These are phyloP conservation scores for Trichoderma sp. DNA, from an alignment of 2,329 filamentous ascomycete genomes.

Conservation along the genomic window DNA sequence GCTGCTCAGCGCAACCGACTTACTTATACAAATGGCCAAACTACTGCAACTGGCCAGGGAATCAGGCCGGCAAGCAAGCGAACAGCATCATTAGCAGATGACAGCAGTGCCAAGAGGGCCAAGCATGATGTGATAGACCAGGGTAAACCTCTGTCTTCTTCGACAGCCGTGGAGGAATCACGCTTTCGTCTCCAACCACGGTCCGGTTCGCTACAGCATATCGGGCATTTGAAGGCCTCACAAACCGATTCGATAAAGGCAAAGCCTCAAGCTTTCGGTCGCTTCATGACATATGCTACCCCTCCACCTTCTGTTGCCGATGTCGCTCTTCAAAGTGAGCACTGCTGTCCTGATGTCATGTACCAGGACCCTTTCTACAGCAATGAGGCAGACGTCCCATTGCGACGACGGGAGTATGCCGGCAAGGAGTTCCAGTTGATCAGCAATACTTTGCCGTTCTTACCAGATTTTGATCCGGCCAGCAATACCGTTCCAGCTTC, in stretches of 20 bases:
- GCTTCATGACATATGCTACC: conserved; percentile 34
- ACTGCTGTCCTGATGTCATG: conserved; percentile 63
- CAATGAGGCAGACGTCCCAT: conserved; percentile 78
- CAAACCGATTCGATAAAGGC: neutral
- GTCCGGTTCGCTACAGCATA: neutral
- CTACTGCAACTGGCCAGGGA: neutral
- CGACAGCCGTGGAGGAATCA: neutral
- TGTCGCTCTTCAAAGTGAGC: conserved; percentile 33
- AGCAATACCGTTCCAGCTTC: conserved; percentile 39
- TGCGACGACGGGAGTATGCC: conserved; percentile 77
- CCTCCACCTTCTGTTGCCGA: conserved; percentile 37
- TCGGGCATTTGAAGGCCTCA: neutral
- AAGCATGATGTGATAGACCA: neutral
- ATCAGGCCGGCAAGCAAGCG: neutral
- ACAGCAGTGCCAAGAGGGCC: neutral
- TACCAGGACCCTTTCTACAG: conserved; percentile 89
- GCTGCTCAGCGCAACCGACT: conserved; percentile 13
- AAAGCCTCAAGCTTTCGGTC: neutral
- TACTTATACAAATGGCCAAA: neutral
- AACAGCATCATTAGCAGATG: neutral
- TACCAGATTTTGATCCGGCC: conserved; percentile 74
- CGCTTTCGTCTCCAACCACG: neutral
- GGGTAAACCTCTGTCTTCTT: neutral
- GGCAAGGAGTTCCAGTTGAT: conserved; percentile 81
- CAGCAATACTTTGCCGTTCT: conserved; percentile 74